phyloP scores from a whole-genome alignment of 2,329 filamentous ascomycete species.

The Coleophoma eucalyptorum region DNA sequence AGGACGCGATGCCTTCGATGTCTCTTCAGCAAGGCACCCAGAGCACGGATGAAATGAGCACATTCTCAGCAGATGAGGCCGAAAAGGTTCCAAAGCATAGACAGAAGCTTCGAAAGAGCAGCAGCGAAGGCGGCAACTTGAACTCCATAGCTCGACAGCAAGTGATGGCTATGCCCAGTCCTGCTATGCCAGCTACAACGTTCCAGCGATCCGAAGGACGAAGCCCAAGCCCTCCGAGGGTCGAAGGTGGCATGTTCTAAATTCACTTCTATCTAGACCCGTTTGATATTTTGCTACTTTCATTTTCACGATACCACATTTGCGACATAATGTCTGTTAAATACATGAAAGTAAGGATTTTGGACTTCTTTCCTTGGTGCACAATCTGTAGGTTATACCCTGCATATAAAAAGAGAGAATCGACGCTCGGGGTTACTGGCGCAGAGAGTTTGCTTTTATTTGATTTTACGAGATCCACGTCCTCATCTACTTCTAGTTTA shows the following conservation, averaged over 20 bases:
- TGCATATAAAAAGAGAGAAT: background rate
- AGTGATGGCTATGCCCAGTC: conserved; percentile 18
- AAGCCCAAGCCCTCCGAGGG: conserved; percentile 8
- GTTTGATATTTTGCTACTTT: conserved; percentile 1
- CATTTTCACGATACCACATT: conserved; percentile 8
- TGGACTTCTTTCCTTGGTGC: background rate
- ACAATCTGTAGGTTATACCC: background rate
- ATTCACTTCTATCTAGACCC: conserved; percentile 3
- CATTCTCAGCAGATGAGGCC: conserved; percentile 26
- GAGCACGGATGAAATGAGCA: conserved; percentile 26
- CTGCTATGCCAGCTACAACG: conserved; percentile 19
- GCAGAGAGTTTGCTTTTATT: background rate
- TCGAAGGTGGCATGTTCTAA: conserved; percentile 27
- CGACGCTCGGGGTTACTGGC: background rate
- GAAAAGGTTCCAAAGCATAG: conserved; percentile 18
- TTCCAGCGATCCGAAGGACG: conserved; percentile 4
- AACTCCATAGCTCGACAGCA: conserved; percentile 21
- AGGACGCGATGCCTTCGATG: conserved; percentile 15
- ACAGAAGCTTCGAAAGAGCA: conserved; percentile 23
- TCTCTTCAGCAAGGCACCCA: conserved; percentile 21
- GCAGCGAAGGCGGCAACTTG: conserved; percentile 26
- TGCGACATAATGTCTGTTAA: background rate
- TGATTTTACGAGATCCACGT: background rate
- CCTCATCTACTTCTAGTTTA: background rate
- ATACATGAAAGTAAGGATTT: background rate